Evolutionary conservation across 2,329 filamentous ascomycete species (phyloP), one percentile per base, ranked within the genome.

Genomic region (Coniochaeta ligniaria): DNA sequence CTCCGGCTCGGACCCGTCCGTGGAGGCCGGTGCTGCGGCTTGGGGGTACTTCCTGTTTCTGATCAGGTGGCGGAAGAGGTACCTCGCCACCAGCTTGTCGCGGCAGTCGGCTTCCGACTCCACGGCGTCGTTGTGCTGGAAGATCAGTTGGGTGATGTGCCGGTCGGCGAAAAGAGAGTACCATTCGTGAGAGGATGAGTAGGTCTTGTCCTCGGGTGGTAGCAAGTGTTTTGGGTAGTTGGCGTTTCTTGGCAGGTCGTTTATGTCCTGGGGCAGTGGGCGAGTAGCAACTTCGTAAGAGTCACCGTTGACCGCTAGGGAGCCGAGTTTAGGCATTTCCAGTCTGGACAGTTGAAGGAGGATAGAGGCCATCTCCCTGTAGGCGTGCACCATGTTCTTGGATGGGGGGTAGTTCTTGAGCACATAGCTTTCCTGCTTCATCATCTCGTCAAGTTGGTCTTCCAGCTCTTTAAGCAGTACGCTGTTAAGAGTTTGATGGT

Each of bases 221-320:
- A 72, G 59, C 1, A 70, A 52, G 0, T 33, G 36, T 2, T 16
- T 35, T 1, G 70, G 67, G 24, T 60, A 31, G 1, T 58, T 59
- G 24, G 63, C 60, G 1, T 68, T 58, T 2, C 60, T 63, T 38
- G 73, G 41, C 59, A 76, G 66, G 22, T 76, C 71, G 59, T 72
- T 78, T 74, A 80, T 78, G 59, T 76, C 76, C 1, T 72, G 67
- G 3, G 73, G 75, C 3, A 80, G 60, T 1, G 76, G 76, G 20
- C 74, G 67, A 33, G 7, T 55, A 33, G 26, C 26, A 17, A 55
- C 63, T 7, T 74, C 70, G 50, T 63, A 65, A 66, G 68, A 70
- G 31, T 45, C 62, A 22, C 67, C 66, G 6, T 22, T 68, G 60
- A 16, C 68, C 2, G 63, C 58, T 1, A 78, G 64, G 9, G 71